Evolutionary conservation across 2,329 filamentous ascomycete species (phyloP), one percentile per base, ranked within the genome.

Genomic region (Scedosporium aurantiacum): DNA sequence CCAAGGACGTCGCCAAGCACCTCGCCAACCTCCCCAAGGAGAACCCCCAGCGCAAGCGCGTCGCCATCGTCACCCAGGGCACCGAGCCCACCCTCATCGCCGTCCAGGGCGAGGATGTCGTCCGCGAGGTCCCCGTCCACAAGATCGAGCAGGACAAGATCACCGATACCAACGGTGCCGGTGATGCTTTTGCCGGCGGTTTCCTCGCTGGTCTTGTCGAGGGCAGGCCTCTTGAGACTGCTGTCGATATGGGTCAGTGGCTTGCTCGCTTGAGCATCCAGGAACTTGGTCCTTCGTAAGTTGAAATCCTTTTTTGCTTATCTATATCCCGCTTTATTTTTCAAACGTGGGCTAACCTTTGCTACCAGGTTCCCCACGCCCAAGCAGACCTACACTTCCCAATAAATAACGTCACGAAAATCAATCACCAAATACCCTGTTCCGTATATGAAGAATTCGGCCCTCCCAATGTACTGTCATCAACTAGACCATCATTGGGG

Each of bases 221-320:
- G 75, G 91, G 89, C 75, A 90, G 94, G 79, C 73, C 84, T 61
- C 81, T 99, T 58, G 86, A 89, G 69, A 84, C 86, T 67, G 83
- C 83, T 70, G 82, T 99, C 68, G 89, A 97, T 74, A 90, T 94
- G 83, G 94, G 94, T 66, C 92, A 97, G 78, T 99, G 94, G 94
- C 84, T 99, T 67, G 94, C 94, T 58, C 88, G 88, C 71, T 81
- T 96, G 70, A 94, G 91, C 81, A 93, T 99, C 74, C 87, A 93
- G 79, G 92, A 97, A 78, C 81, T 97, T 69, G 94, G 94, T 69
- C 92, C 93, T 77, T 94, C 91, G 88, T 97, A 88, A 82, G 89
- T 89, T 66, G 47, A 41, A n/a, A 45, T 23, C 41, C 40, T 43
- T n/a, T 16, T 43, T 18, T n/a, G n/a, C n/a, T n/a, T n/a, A n/a